These are phyloP conservation scores for Brassica napus DNA, from an alignment of 345 rosid genomes.

Conservation along the genomic window Da-Ae NC_063448.1:46167501-46168000, in stretches of 20 bases:
- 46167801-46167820: no score
- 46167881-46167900: no score
- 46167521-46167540: conserved; percentile 1
- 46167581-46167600: conserved; percentile 86
- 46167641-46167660: conserved; percentile 62
- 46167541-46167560: conserved; percentile 47
- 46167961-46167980: no score
- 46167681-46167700: conserved; percentile 62
- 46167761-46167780: no score
- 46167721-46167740: not conserved
- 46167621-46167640: conserved; percentile 52
- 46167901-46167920: no score
- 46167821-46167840: no score
- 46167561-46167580: conserved; percentile 60
- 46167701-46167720: conserved; percentile 16
- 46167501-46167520: not conserved
- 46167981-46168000: no score
- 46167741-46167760: not conserved
- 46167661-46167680: conserved; percentile 65
- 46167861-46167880: no score
- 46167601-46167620: conserved; percentile 74
- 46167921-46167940: no score
- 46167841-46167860: no score
- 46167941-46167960: no score
- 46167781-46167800: no score